Evolutionary conservation across 768 basidiomycete species (phyloP).

Genomic region (Lentinula edodes): DNA sequence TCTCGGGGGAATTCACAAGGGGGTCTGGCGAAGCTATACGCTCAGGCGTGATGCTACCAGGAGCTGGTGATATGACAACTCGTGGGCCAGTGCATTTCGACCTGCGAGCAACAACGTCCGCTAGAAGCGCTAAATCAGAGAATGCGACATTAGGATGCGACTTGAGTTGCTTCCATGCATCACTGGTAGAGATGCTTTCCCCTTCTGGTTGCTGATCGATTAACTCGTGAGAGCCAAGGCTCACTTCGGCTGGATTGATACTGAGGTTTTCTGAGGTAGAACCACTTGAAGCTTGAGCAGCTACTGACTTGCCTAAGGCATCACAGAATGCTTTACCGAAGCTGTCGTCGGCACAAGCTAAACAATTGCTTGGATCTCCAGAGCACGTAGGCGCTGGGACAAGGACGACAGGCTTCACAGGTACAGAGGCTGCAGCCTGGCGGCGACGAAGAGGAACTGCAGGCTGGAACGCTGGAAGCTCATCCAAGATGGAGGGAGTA

Average conservation of each 20-base stretch:
- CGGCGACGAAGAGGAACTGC: slow-evolving; percentile 42
- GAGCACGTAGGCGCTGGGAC: slow-evolving; percentile 49
- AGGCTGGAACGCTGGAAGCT: slow-evolving; percentile 75
- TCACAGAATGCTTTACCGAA: slow-evolving; percentile 85
- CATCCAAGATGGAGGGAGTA: slow-evolving; percentile 61
- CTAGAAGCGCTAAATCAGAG: slow-evolving; percentile 76
- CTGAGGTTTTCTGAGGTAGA: slow-evolving; percentile 34
- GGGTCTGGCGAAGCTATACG: slow-evolving; percentile 29
- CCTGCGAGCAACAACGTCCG: slow-evolving; percentile 83
- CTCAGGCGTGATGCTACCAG: slow-evolving; percentile 45
- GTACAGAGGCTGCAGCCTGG: slow-evolving; percentile 13
- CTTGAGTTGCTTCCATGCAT: slow-evolving; percentile 82
- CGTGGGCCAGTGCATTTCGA: slow-evolving; percentile 73
- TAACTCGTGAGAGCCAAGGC: slow-evolving; percentile 12
- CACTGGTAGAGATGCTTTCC: slow-evolving; percentile 71
- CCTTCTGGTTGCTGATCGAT: slow-evolving; percentile 13
- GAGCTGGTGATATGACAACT: slow-evolving; percentile 51
- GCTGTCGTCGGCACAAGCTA: slow-evolving; percentile 78
- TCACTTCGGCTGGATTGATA: slow-evolving; percentile 5
- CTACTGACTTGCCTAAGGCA: slow-evolving; percentile 61
- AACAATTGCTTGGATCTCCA: slow-evolving; percentile 82
- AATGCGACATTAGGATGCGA: slow-evolving; percentile 86
- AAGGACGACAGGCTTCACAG: slow-evolving; percentile 45
- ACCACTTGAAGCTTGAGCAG: slow-evolving; percentile 44
- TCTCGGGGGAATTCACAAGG: slow-evolving; percentile 11